Percentiles rank a stretch among this genome's conserved stretches.
Conservation (phyloP, 768 basidiomycete species). For the Rhizopogon salebrosus region DNA sequence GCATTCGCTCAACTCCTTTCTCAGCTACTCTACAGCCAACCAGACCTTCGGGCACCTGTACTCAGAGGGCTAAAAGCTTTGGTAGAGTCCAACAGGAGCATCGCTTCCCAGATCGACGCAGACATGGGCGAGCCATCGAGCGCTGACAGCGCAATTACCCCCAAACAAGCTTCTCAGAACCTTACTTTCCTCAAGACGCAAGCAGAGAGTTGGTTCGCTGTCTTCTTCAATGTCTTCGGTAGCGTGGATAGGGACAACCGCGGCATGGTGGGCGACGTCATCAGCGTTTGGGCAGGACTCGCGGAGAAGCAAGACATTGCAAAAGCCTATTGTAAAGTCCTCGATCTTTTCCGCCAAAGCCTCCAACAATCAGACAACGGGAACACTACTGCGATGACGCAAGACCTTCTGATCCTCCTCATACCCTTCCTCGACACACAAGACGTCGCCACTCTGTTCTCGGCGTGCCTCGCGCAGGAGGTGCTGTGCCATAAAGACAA, state of each 20-base stretch:
- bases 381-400: slow-evolving; percentile 56
- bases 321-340: slow-evolving; percentile 78
- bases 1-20: slow-evolving; percentile 87
- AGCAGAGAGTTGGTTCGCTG: slow-evolving; percentile 89
- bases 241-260: slow-evolving; percentile 71
- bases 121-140: slow-evolving; percentile 17
- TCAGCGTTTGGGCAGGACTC: slow-evolving; percentile 81
- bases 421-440: slow-evolving; percentile 63
- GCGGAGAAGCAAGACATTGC: slow-evolving; percentile 73
- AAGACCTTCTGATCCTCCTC: slow-evolving; percentile 83
- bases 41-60: slow-evolving; percentile 75
- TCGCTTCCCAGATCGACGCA: slow-evolving; percentile 36
- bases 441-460: slow-evolving; percentile 62
- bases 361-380: slow-evolving; percentile 39
- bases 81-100: slow-evolving; percentile 70
- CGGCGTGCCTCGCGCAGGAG: slow-evolving; percentile 58
- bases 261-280: slow-evolving; percentile 81
- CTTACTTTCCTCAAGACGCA: slow-evolving; percentile 69
- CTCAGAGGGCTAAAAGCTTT: slow-evolving; percentile 76
- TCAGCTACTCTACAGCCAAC: slow-evolving; percentile 87
- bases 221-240: slow-evolving; percentile 95
- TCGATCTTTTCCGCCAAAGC: slow-evolving; percentile 64
- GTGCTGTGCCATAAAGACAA: slow-evolving; percentile 77
- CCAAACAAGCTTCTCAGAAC: slow-evolving; percentile 59
- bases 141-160: slow-evolving; percentile 37